Conservation (phyloP, 2,329 filamentous ascomycete genomes). For the Calonectria henricotiae region DNA sequence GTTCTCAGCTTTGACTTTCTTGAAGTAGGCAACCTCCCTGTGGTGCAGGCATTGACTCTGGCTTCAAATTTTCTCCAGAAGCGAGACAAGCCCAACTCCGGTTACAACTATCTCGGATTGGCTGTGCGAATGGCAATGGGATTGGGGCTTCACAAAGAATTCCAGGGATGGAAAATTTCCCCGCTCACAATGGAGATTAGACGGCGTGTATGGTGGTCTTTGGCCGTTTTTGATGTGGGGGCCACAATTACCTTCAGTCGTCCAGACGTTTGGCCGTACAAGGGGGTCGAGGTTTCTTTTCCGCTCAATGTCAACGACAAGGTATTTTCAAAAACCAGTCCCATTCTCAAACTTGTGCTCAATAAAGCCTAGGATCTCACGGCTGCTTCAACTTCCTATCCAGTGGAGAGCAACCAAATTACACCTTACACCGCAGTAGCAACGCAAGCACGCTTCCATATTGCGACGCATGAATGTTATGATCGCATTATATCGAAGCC, state of each 20-base stretch:
- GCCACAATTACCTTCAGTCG: constrained; percentile 62
- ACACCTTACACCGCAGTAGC: constrained; percentile 64
- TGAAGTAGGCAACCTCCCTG: constrained; percentile 63
- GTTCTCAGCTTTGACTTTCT: constrained; percentile 62
- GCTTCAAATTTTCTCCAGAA: constrained; percentile 69
- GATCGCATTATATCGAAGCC: constrained; percentile 64
- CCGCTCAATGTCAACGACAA: constrained; percentile 65
- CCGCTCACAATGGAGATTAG: constrained; percentile 58
- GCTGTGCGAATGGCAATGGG: constrained; percentile 68
- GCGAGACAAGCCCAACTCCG: constrained; percentile 67
- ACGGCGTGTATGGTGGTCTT: constrained; percentile 59
- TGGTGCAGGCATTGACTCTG: constrained; percentile 64
- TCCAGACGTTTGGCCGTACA: constrained; percentile 59
- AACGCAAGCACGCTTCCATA: constrained; percentile 64
- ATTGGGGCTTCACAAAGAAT: constrained; percentile 67
- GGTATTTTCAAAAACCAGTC: constrained; percentile 42
- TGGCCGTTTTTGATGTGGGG: constrained; percentile 65
- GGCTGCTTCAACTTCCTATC: constrained; percentile 56
- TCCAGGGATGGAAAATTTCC: constrained; percentile 55
- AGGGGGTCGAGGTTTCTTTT: constrained; percentile 61
- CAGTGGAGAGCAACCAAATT: constrained; percentile 57
- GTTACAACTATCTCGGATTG: constrained; percentile 69
- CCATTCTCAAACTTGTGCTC: background rate
- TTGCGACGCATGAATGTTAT: constrained; percentile 64
- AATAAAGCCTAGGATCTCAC: constrained; percentile 52